Evolutionary conservation across 2,329 filamentous ascomycete species (phyloP).

Genomic region (Chaetomium olivaceum): DNA sequence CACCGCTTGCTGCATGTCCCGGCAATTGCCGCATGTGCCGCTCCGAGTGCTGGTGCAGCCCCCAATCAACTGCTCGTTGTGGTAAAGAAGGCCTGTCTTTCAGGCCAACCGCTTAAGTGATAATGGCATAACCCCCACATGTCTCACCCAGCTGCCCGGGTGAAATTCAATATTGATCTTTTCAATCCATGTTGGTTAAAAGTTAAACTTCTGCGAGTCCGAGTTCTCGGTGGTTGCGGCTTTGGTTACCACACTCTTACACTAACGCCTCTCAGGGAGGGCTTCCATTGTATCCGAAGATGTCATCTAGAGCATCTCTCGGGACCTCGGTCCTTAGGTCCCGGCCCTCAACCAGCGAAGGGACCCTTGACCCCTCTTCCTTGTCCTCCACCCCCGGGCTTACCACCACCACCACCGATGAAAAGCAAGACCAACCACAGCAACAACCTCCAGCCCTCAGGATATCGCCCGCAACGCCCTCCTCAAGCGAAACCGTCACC

Average conservation of each 20-base stretch:
- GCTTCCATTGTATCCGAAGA: background rate
- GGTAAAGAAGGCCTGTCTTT: background rate
- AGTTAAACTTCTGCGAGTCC: background rate
- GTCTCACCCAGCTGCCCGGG: background rate
- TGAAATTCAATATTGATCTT: background rate
- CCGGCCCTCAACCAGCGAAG: background rate
- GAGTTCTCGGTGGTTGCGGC: background rate
- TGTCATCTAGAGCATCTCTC: background rate
- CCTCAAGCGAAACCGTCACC: background rate
- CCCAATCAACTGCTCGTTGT: background rate
- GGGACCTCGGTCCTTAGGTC: slow-evolving; percentile 13
- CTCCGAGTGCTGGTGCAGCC: background rate
- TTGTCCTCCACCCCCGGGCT: background rate
- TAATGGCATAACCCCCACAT: background rate
- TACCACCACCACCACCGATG: background rate
- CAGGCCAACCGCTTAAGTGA: background rate
- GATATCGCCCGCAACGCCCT: slow-evolving; percentile 1
- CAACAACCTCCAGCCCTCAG: background rate
- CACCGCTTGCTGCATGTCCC: slow-evolving; percentile 2
- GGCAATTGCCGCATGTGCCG: slow-evolving; percentile 13
- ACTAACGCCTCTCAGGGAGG: background rate
- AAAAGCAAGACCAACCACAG: background rate
- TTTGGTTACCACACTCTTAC: background rate
- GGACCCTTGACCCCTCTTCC: background rate
- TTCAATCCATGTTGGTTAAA: background rate